Evolutionary conservation across 768 basidiomycete species (phyloP).

Genomic region (Exsudoporus frostii): DNA sequence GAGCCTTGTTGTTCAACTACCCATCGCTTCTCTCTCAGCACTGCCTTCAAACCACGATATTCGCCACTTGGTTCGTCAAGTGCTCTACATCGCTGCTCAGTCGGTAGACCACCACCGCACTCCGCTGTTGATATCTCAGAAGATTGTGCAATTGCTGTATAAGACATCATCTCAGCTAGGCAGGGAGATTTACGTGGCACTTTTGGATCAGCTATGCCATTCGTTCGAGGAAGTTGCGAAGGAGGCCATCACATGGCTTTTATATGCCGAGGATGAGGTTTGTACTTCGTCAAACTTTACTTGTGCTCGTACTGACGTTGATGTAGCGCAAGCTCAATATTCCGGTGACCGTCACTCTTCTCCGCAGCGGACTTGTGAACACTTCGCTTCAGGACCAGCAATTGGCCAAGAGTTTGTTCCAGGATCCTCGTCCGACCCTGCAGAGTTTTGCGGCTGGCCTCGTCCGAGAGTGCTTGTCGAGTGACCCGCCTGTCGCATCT

Average conservation of each 20-base stretch:
- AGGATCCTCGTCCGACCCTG: constrained; percentile 72
- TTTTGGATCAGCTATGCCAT: constrained; percentile 87
- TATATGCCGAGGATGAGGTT: constrained; percentile 96
- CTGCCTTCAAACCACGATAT: constrained; percentile 85
- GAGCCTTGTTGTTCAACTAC: constrained; percentile 72
- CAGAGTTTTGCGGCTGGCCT: constrained; percentile 80
- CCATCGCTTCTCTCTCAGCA: constrained; percentile 61
- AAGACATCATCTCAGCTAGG: constrained; percentile 84
- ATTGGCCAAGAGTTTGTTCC: constrained; percentile 78
- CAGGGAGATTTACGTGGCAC: constrained; percentile 87
- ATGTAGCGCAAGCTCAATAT: constrained; percentile 92
- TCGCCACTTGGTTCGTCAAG: constrained; percentile 78
- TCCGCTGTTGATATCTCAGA: constrained; percentile 90
- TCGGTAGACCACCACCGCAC: constrained; percentile 80
- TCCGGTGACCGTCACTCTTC: constrained; percentile 84
- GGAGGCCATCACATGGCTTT: constrained; percentile 94
- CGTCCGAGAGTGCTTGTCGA: constrained; percentile 81
- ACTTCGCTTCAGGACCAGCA: constrained; percentile 82
- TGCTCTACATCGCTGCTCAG: constrained; percentile 77
- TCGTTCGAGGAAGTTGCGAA: constrained; percentile 90
- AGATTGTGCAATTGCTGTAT: constrained; percentile 93
- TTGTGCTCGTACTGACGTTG: constrained; percentile 5
- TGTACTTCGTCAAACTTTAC: constrained; percentile 21
- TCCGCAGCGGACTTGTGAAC: constrained; percentile 80
- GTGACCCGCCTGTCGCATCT: constrained; percentile 75